Conservation (phyloP, 768 basidiomycete species). For the Calocybe gangraenosa region DNA sequence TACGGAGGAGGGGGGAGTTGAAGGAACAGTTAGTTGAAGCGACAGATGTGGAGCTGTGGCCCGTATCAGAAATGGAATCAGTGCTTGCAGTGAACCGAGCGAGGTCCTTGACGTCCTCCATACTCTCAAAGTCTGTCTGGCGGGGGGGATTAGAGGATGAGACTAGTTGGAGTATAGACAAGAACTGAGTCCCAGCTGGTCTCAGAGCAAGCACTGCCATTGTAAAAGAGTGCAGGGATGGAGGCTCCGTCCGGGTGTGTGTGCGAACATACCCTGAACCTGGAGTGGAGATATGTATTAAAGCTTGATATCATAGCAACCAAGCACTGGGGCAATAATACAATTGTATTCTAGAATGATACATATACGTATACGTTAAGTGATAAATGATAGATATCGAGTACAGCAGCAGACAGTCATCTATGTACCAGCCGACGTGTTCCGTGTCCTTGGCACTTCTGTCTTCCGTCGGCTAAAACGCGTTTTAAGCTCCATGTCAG, state of each 20-base stretch:
- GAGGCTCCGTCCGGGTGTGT: background rate
- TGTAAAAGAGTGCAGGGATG: background rate
- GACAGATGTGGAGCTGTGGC: conserved; percentile 1
- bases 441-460: too few species aligned
- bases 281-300: too few species aligned
- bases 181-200: conserved; percentile 2
- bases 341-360: too few species aligned
- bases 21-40: conserved; percentile 4
- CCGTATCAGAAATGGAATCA: conserved; percentile 6
- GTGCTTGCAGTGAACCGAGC: conserved; percentile 1
- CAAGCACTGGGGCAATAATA: too few species aligned
- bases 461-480: conserved; percentile 14
- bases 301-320: too few species aligned
- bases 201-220: background rate
- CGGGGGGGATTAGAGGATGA: background rate
- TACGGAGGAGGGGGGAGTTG: conserved; percentile 1
- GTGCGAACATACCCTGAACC: background rate
- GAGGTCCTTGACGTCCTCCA: conserved; percentile 11
- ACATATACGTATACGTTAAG: too few species aligned
- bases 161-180: conserved; percentile 4
- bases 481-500: conserved; percentile 35
- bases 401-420: too few species aligned
- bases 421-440: too few species aligned
- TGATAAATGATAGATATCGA: too few species aligned
- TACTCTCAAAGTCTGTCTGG: conserved; percentile 10